These are phyloP conservation scores for Fusarium sp. DNA, from an alignment of 2,329 filamentous ascomycete genomes.

Conservation along the genomic window DNA sequence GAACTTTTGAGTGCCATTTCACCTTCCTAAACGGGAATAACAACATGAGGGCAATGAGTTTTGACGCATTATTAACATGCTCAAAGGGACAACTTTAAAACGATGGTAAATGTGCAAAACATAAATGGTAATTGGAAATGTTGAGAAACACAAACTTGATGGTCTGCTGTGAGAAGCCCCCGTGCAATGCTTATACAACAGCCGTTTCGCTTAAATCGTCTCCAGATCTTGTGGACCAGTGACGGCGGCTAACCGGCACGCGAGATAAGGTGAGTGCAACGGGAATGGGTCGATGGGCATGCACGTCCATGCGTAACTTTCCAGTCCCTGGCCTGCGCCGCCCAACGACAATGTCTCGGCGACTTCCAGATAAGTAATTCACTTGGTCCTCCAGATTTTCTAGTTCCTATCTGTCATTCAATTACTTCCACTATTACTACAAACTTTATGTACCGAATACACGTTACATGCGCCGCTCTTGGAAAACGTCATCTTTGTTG, in stretches of 20 bases:
- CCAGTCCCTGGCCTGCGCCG: too few relatives aligned
- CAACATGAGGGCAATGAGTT: fast-evolving
- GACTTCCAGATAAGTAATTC: background rate
- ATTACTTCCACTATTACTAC: background rate
- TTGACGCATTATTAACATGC: fast-evolving
- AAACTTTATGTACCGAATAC: background rate
- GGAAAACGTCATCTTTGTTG: background rate
- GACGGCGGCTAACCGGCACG: background rate
- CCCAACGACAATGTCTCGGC: background rate
- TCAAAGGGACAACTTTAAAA: too few relatives aligned
- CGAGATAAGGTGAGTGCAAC: background rate
- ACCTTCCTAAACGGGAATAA: background rate
- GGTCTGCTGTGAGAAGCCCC: background rate
- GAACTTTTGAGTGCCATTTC: background rate
- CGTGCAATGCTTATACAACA: background rate
- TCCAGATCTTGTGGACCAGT: background rate
- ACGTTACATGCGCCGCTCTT: background rate
- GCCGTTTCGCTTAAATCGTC: background rate
- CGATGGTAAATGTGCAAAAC: background rate
- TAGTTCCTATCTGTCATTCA: fast-evolving
- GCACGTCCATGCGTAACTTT: background rate
- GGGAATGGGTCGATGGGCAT: background rate
- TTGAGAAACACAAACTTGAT: background rate
- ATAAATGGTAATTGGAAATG: fast-evolving
- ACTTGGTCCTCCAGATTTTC: too few relatives aligned